These are phyloP conservation scores for Artemisia annua DNA, from an alignment of 129 eudicot genomes.

Conservation along the genomic window DNA sequence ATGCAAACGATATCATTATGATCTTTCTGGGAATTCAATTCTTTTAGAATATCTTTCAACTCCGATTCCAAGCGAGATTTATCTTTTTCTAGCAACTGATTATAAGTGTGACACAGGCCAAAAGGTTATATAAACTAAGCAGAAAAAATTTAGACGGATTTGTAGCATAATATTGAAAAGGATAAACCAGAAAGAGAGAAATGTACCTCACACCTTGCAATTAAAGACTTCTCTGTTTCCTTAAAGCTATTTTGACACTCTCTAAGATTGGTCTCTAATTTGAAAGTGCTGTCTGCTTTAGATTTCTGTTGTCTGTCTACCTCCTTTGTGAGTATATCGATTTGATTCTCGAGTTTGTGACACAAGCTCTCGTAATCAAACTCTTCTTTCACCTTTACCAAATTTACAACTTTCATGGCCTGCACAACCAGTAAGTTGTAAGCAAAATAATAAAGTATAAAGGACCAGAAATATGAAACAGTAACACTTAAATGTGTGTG, in stretches of 20 bases:
- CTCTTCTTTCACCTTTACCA: slow-evolving; percentile 91
- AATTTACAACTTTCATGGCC: slow-evolving; percentile 97
- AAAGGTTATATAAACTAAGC: slow-evolving; percentile 13
- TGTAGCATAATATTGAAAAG: not conserved
- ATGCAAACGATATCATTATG: slow-evolving; percentile 46
- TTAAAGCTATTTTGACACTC: slow-evolving; percentile 59
- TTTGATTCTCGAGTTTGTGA: slow-evolving; percentile 84
- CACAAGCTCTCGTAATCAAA: slow-evolving; percentile 91
- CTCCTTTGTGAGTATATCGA: slow-evolving; percentile 77
- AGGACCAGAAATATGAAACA: slow-evolving; percentile 1
- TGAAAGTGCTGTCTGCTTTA: slow-evolving; percentile 51
- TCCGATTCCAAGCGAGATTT: slow-evolving; percentile 54
- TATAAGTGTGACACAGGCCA: slow-evolving; percentile 18
- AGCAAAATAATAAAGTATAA: slow-evolving; percentile 6
- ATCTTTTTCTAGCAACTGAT: slow-evolving; percentile 76
- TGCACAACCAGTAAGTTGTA: slow-evolving; percentile 45
- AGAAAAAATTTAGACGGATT: not conserved
- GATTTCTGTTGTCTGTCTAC: slow-evolving; percentile 83
- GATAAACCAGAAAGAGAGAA: slow-evolving; percentile 28
- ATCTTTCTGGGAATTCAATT: slow-evolving; percentile 64
- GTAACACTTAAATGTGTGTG: slow-evolving; percentile 1
- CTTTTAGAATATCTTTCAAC: slow-evolving; percentile 48
- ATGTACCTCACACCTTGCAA: slow-evolving; percentile 84
- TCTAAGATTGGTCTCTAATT: slow-evolving; percentile 57
- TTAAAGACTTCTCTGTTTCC: slow-evolving; percentile 59